phyloP scores from a whole-genome alignment of 176 grass and related monocot genomes.

The Carex kokanica region DNA sequence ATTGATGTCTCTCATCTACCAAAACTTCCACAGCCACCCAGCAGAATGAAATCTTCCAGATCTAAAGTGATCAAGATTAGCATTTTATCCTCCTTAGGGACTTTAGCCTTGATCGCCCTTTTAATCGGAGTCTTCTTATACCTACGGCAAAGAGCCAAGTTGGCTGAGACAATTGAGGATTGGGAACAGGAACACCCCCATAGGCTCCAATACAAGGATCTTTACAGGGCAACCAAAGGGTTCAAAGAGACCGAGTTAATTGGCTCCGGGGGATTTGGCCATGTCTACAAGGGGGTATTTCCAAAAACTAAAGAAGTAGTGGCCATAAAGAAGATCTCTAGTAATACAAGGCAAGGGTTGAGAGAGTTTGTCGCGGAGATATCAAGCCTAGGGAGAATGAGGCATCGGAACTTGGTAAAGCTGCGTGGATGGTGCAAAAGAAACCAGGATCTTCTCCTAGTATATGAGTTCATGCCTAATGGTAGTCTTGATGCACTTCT shows the following conservation, averaged over 20 bases:
- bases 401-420: conserved; percentile 49
- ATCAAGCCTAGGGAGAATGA: conserved; percentile 41
- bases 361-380: conserved; percentile 50
- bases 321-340: conserved; percentile 45
- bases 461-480: conserved; percentile 41
- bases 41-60: conserved; percentile 14
- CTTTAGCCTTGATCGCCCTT: conserved; percentile 5
- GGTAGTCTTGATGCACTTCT: conserved; percentile 40
- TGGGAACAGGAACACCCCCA: conserved; percentile 50
- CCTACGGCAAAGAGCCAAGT: neutral
- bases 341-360: conserved; percentile 38
- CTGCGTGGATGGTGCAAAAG: conserved; percentile 42
- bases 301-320: conserved; percentile 15
- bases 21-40: neutral
- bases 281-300: conserved; percentile 42
- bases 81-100: conserved; percentile 5
- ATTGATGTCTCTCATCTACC: conserved; percentile 32
- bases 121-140: conserved; percentile 8
- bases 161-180: conserved; percentile 36
- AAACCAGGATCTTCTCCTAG: conserved; percentile 35
- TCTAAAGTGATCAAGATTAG: conserved; percentile 10
- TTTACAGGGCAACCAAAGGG: conserved; percentile 40
- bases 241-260: conserved; percentile 40
- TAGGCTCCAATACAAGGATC: conserved; percentile 33
- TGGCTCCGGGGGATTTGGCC: conserved; percentile 40